These are phyloP conservation scores for Balamuthia mandrillaris DNA, from an alignment of 208 protist genomes.

Conservation along the genomic window DNA sequence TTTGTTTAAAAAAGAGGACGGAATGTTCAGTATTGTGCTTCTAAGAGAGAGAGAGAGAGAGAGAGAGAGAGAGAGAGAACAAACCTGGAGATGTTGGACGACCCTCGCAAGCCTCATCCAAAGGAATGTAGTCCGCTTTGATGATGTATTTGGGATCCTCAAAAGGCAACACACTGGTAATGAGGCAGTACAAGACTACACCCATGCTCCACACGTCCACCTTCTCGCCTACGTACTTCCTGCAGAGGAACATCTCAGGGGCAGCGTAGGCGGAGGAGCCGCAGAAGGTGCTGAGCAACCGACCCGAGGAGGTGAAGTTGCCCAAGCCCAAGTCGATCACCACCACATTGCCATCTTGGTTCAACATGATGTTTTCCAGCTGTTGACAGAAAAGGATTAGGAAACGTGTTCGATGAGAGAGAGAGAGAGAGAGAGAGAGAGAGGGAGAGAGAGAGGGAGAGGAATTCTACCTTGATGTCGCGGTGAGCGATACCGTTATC, in stretches of 20 bases:
- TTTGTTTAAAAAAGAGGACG: not conserved
- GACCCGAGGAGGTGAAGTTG: conserved; percentile 10
- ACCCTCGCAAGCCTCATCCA: not conserved
- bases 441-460: not conserved
- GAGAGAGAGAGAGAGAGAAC: not conserved
- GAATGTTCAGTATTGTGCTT: not conserved
- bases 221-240: not conserved
- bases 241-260: conserved; percentile 42
- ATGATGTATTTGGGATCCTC: conserved; percentile 48
- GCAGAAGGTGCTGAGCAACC: conserved; percentile 32
- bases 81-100: not conserved
- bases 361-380: conserved; percentile 32
- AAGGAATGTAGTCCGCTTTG: not conserved
- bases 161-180: conserved; percentile 94
- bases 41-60: not conserved
- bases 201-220: conserved; percentile 87
- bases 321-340: conserved; percentile 31
- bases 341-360: not conserved
- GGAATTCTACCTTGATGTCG: conserved; percentile 26
- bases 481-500: conserved; percentile 3
- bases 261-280: conserved; percentile 44
- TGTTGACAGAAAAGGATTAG: not conserved
- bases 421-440: not conserved
- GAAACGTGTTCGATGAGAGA: not conserved
- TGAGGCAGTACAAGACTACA: conserved; percentile 95